These are phyloP conservation scores for Daldinia loculata DNA, from an alignment of 495 filamentous ascomycete species.

Conservation along the genomic window DNA sequence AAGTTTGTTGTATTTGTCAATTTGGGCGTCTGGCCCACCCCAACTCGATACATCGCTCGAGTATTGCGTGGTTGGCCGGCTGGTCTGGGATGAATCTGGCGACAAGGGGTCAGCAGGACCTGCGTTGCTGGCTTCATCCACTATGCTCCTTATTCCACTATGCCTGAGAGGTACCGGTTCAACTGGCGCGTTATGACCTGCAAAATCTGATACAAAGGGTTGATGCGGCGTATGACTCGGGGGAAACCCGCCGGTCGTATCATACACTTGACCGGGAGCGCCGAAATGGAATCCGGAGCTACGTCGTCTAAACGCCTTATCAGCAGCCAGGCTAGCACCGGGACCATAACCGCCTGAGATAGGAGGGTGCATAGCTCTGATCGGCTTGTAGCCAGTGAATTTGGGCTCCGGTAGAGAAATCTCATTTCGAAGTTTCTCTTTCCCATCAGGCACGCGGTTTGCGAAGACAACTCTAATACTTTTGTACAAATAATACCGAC, in stretches of 20 bases:
- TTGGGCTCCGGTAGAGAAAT: slow-evolving; percentile 87
- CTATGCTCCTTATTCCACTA: slow-evolving; percentile 19
- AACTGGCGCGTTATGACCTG: slow-evolving; percentile 38
- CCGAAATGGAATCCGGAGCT: slow-evolving; percentile 63
- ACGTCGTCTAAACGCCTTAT: slow-evolving; percentile 65
- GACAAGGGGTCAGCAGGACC: slow-evolving; percentile 35
- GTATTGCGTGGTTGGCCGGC: slow-evolving; percentile 38
- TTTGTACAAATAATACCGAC: slow-evolving; percentile 90
- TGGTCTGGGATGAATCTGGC: slow-evolving; percentile 39
- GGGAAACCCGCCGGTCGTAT: slow-evolving; percentile 47
- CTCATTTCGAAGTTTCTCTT: slow-evolving; percentile 92
- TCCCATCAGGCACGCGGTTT: slow-evolving; percentile 95
- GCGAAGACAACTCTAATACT: slow-evolving; percentile 95
- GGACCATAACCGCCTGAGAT: slow-evolving; percentile 41
- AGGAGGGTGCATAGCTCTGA: slow-evolving; percentile 56
- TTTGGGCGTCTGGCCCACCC: slow-evolving; percentile 29
- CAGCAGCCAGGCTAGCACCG: slow-evolving; percentile 56
- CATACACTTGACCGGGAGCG: slow-evolving; percentile 44
- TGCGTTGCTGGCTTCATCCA: slow-evolving; percentile 21
- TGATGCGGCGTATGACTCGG: slow-evolving; percentile 40
- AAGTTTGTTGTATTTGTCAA: slow-evolving; percentile 68
- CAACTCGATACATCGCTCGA: slow-evolving; percentile 40
- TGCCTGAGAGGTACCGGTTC: slow-evolving; percentile 50
- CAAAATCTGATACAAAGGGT: slow-evolving; percentile 30
- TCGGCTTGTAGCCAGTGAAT: slow-evolving; percentile 84